Percentiles rank a stretch among this genome's conserved stretches.
phyloP scores from a whole-genome alignment of 129 eudicot species.

The Chrysanthemum lavandulifolium region DNA sequence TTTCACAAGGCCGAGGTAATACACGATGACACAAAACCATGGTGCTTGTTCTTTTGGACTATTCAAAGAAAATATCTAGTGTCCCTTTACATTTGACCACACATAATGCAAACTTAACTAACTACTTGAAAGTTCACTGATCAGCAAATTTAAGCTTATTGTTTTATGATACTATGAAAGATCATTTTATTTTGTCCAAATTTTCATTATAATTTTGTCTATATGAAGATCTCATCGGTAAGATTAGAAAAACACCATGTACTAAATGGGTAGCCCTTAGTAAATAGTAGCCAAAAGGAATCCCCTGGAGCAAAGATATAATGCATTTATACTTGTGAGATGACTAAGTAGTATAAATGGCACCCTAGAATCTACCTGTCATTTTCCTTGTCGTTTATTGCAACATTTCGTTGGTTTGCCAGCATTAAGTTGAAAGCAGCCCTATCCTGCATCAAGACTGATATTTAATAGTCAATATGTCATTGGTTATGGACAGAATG shows the following conservation, averaged over 20 bases:
- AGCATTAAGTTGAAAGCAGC: slow-evolving; percentile 40
- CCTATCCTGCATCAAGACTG: slow-evolving; percentile 49
- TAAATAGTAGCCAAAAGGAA: not conserved
- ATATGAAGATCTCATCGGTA: not conserved
- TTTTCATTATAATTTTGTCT: slow-evolving; percentile 1
- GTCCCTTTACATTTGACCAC: not conserved
- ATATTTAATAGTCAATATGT: slow-evolving; percentile 1
- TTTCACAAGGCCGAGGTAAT: not conserved
- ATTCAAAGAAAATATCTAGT: not conserved
- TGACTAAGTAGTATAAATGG: not conserved
- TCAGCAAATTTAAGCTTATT: not conserved
- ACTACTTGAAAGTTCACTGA: not conserved
- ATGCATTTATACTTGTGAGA: not conserved
- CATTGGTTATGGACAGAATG: slow-evolving; percentile 12
- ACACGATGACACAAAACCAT: slow-evolving; percentile 10
- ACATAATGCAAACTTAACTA: slow-evolving; percentile 15
- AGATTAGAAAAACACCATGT: not conserved
- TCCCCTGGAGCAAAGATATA: not conserved
- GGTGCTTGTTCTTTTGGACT: not conserved
- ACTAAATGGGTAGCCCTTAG: not conserved
- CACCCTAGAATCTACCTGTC: slow-evolving; percentile 32
- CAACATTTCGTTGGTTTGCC: slow-evolving; percentile 31
- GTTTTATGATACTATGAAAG: slow-evolving; percentile 5
- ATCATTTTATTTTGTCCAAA: slow-evolving; percentile 19
- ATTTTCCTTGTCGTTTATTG: slow-evolving; percentile 26